Evolutionary conservation across 2,329 filamentous ascomycete genomes (phyloP).

Genomic region (Tolypocladium amazonense): DNA sequence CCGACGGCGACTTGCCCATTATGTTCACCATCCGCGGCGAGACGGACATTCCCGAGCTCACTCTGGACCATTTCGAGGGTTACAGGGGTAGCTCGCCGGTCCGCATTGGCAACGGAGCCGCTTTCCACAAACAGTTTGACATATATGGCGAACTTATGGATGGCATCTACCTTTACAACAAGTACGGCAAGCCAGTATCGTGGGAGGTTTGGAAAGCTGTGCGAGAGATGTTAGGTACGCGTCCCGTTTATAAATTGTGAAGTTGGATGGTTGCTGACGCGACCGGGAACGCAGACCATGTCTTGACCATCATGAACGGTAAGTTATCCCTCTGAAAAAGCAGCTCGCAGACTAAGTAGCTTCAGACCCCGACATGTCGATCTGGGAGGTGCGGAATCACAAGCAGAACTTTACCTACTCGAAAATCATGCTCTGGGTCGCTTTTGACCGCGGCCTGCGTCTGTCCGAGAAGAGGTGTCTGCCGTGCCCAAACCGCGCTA

Average conservation of each 20-base stretch:
- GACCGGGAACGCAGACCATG: conserved; percentile 42
- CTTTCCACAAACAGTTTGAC: conserved; percentile 67
- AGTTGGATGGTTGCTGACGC: background rate
- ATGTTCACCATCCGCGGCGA: conserved; percentile 74
- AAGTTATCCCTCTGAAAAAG: conserved; percentile 8
- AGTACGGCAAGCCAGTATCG: conserved; percentile 64
- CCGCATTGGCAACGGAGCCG: conserved; percentile 67
- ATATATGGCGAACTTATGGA: conserved; percentile 75
- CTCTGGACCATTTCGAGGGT: conserved; percentile 60
- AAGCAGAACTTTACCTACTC: conserved; percentile 73
- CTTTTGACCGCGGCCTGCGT: conserved; percentile 64
- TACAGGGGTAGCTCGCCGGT: conserved; percentile 63
- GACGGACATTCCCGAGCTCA: conserved; percentile 62
- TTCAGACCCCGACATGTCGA: conserved; percentile 65
- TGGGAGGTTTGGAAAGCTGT: conserved; percentile 70
- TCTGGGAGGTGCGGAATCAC: conserved; percentile 69
- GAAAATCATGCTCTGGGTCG: conserved; percentile 79
- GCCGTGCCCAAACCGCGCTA: conserved; percentile 57
- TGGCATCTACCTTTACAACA: conserved; percentile 68
- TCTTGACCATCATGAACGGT: conserved; percentile 54
- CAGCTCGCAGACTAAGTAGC: background rate
- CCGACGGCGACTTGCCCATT: conserved; percentile 57
- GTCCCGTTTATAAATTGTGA: too few species aligned
- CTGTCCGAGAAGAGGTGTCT: conserved; percentile 66
- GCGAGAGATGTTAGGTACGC: conserved; percentile 48